A percentile compares a stretch with the other conserved stretches of the same genome.
Conservation (phyloP, 179 eudicot genomes). For the Spinacia oleracea region DNA sequence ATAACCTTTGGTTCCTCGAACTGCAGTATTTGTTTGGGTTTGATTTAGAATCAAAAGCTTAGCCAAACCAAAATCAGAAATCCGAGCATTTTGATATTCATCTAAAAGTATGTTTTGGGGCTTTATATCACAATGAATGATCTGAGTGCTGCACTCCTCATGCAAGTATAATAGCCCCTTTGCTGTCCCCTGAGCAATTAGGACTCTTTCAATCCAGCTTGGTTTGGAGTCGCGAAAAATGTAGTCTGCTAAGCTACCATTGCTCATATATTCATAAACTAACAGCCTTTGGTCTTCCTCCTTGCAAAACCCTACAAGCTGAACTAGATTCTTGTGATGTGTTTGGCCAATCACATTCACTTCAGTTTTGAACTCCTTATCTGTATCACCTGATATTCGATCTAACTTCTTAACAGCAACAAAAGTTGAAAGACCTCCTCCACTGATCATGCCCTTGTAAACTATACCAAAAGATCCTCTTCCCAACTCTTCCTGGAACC, state of each 20-base stretch:
- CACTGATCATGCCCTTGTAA: slow-evolving; percentile 27
- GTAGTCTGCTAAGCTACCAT: slow-evolving; percentile 37
- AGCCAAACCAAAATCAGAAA: slow-evolving; percentile 46
- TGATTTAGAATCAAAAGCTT: slow-evolving; percentile 37
- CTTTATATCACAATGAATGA: slow-evolving; percentile 62
- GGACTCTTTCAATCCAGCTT: slow-evolving; percentile 34
- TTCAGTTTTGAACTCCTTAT: slow-evolving; percentile 37
- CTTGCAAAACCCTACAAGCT: slow-evolving; percentile 39
- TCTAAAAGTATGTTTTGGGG: slow-evolving; percentile 51
- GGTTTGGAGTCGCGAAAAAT: slow-evolving; percentile 33
- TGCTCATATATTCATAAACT: slow-evolving; percentile 47
- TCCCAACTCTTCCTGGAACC: slow-evolving; percentile 35
- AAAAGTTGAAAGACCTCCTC: neutral
- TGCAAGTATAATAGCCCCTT: slow-evolving; percentile 45
- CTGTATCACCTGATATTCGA: slow-evolving; percentile 20
- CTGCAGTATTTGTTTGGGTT: slow-evolving; percentile 29
- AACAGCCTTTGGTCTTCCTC: slow-evolving; percentile 40
- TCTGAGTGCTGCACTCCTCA: slow-evolving; percentile 45
- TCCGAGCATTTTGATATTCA: slow-evolving; percentile 23
- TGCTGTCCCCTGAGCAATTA: slow-evolving; percentile 33
- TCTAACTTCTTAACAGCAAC: slow-evolving; percentile 38
- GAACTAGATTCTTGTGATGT: slow-evolving; percentile 50
- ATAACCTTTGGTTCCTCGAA: slow-evolving; percentile 51
- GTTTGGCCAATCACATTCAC: slow-evolving; percentile 46
- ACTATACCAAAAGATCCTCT: slow-evolving; percentile 40